Evolutionary conservation across 345 rosid genomes (phyloP).

Genomic region (Streptanthus diversifolius): DNA sequence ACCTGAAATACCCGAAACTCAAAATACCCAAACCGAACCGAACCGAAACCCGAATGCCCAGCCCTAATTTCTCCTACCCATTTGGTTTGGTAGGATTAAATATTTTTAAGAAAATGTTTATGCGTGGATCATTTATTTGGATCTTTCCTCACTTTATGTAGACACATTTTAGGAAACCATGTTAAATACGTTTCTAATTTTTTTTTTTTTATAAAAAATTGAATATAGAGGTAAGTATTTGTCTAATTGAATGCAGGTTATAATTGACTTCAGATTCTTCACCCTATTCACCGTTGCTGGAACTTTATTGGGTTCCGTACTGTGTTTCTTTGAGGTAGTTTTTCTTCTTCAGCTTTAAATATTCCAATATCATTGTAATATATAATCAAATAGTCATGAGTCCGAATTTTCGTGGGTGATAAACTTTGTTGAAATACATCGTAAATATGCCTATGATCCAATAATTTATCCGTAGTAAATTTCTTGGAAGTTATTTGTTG

Average conservation of each 20-base stretch:
- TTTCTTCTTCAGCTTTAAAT: background rate
- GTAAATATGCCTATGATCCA: background rate
- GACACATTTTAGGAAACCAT: background rate
- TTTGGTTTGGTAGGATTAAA: background rate
- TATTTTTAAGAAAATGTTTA: background rate
- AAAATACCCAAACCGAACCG: no score
- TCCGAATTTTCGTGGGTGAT: background rate
- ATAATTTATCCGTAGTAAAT: background rate
- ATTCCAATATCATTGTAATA: background rate
- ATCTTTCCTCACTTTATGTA: background rate
- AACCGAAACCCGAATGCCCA: no score
- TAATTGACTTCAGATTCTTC: conserved; percentile 66
- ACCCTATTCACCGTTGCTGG: conserved; percentile 66
- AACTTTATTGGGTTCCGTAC: conserved; percentile 57
- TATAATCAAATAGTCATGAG: background rate
- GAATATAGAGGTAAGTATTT: background rate
- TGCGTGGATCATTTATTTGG: background rate
- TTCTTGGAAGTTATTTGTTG: no score
- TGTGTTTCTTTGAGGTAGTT: conserved; percentile 70
- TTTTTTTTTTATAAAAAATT: no score
- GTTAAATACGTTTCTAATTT: no score
- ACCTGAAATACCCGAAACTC: no score
- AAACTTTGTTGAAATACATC: background rate
- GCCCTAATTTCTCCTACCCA: background rate
- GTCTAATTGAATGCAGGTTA: conserved; percentile 39